Conservation (phyloP, 2,329 filamentous ascomycete species). For the Penicillium sp. region DNA sequence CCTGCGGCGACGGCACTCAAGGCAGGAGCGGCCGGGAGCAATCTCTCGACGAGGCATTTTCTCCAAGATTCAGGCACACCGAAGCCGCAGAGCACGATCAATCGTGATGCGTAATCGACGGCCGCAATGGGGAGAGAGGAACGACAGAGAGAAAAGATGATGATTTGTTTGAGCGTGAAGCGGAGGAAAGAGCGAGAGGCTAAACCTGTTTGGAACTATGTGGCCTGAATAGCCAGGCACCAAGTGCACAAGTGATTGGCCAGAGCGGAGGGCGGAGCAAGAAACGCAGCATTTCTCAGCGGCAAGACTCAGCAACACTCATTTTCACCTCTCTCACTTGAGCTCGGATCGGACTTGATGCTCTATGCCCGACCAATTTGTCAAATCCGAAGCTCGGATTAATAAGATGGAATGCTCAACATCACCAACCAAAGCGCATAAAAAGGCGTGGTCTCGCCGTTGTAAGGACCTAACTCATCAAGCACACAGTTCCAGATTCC, state of each 20-base stretch:
- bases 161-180: not conserved
- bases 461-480: not conserved
- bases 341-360: not conserved
- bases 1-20: conserved; percentile 33
- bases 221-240: too few species aligned
- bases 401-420: not conserved
- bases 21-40: conserved; percentile 23
- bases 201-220: too few species aligned
- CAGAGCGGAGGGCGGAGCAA: not conserved
- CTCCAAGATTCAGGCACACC: not conserved
- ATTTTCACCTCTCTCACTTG: not conserved
- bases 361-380: not conserved
- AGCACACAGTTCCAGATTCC: not conserved
- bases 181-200: too few species aligned
- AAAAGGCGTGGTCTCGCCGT: not conserved
- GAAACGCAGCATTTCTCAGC: not conserved
- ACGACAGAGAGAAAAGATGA: not conserved
- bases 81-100: not conserved
- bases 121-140: not conserved
- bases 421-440: too few species aligned
- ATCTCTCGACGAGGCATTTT: conserved; percentile 18
- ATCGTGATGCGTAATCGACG: not conserved
- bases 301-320: not conserved
- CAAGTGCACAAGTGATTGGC: not conserved
- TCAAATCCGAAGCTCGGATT: not conserved